Evolutionary conservation across 306 rosid species (phyloP), one percentile per base, ranked within the genome.

Genomic region (Cajanus cajan): DNA sequence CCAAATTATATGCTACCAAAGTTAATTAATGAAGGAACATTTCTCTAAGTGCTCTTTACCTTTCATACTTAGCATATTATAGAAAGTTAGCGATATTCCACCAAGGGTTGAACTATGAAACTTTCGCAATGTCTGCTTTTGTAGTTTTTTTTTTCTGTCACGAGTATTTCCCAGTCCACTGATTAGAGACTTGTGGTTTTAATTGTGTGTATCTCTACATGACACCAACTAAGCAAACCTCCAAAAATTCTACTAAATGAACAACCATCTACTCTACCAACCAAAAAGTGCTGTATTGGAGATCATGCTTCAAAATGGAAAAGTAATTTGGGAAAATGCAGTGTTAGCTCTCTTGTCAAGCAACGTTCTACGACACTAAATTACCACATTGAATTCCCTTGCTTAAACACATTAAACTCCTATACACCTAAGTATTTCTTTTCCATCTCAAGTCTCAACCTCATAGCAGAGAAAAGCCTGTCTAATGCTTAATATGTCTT

Each of bases 221-320:
- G 44, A 31, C 21, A 8, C 44, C 68, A 15, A 62, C 2, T 62
- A 5, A 54, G 14, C 13, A 33, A 14, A 14, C 44, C 22, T 62
- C 22, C 39, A n/a, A 28, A 28, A 59, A 11, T 13, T 59, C 9
- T 15, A 31, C 67, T 61, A 21, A 22, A 31, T 28, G 41, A 5
- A 61, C 21, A 61, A 21, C 41, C 41, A 61, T 22, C 15, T 55
- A 22, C 31, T 28, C n/a, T 54, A 55, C 3, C 37, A 58, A 58
- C 39, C 58, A 28, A 59, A 59, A 31, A 31, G 41, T 28, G 21
- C 40, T 28, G 28, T 52, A 7, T 52, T 18, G 14, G 67, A 63
- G 69, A 63, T 15, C 69, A 63, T 63, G 45, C 69, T 62, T 62
- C 68, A 63, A n/a, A 63, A 63, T 63, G 14, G 25, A 34, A 63